Conservation (phyloP, 2,329 filamentous ascomycete genomes). For the Blastomyces emzantsi region DNA sequence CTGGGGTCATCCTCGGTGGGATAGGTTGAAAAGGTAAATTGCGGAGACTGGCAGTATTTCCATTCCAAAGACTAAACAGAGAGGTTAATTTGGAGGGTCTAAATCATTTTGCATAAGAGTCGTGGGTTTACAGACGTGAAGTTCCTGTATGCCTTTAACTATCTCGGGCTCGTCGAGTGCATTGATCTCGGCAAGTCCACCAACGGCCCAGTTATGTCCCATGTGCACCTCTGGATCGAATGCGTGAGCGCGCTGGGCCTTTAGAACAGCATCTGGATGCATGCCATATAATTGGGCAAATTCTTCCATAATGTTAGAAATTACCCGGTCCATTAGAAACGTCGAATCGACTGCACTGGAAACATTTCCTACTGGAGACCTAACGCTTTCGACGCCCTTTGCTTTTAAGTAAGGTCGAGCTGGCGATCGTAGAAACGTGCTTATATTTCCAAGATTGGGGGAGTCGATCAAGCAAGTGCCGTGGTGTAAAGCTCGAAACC, state of each 20-base stretch:
- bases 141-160: conserved; percentile 47
- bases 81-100: conserved; percentile 2
- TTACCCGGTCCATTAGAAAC: conserved; percentile 41
- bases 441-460: conserved; percentile 62
- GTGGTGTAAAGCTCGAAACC: conserved; percentile 75
- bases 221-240: conserved; percentile 27
- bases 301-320: conserved; percentile 51
- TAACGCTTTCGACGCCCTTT: conserved; percentile 83
- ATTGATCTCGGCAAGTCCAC: conserved; percentile 45
- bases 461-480: conserved; percentile 79
- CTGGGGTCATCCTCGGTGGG: conserved; percentile 52
- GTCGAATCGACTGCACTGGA: conserved; percentile 45
- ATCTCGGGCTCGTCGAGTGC: conserved; percentile 45
- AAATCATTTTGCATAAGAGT: background rate
- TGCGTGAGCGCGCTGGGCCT: conserved; percentile 27
- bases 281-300: conserved; percentile 60
- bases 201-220: conserved; percentile 30
- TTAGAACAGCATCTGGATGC: conserved; percentile 26
- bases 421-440: conserved; percentile 65
- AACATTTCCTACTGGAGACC: conserved; percentile 74
- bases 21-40: conserved; percentile 62
- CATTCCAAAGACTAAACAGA: conserved; percentile 45
- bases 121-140: conserved; percentile 44
- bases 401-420: conserved; percentile 67
- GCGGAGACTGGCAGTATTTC: conserved; percentile 79